These are phyloP conservation scores for Kwoniella mangroviensis DNA, from an alignment of 768 basidiomycete genomes.

Conservation along the genomic window DNA sequence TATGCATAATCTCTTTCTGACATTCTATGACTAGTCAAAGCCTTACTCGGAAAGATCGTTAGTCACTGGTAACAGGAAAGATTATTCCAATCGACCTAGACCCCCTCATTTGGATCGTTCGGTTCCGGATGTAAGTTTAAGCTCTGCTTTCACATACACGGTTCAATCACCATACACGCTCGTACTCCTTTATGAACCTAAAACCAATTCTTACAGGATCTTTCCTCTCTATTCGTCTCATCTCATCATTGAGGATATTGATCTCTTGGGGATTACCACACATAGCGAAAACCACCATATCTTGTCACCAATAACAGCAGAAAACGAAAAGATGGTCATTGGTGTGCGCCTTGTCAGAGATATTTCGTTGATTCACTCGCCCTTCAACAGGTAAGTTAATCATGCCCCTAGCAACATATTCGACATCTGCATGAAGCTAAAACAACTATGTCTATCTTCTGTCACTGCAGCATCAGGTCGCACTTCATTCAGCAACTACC, in stretches of 20 bases:
- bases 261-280: not conserved
- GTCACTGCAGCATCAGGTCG: conserved; percentile 1
- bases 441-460: not conserved
- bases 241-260: not conserved
- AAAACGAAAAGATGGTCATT: not conserved
- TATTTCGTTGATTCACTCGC: conserved; percentile 4
- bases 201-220: not conserved
- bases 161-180: not conserved
- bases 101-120: conserved; percentile 11
- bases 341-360: conserved; percentile 8
- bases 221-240: not conserved
- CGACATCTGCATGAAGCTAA: too few relatives aligned
- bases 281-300: conserved; percentile 5
- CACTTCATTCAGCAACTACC: not conserved
- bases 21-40: not conserved
- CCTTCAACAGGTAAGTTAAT: conserved; percentile 4
- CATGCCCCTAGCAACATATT: not conserved
- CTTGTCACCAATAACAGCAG: not conserved
- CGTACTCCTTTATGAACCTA: not conserved
- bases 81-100: conserved; percentile 7
- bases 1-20: not conserved
- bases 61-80: not conserved
- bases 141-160: not conserved
- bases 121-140: conserved; percentile 12
- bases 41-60: not conserved